Evolutionary conservation across 2,329 filamentous ascomycete genomes (phyloP).

Genomic region (Fusarium stilboides): DNA sequence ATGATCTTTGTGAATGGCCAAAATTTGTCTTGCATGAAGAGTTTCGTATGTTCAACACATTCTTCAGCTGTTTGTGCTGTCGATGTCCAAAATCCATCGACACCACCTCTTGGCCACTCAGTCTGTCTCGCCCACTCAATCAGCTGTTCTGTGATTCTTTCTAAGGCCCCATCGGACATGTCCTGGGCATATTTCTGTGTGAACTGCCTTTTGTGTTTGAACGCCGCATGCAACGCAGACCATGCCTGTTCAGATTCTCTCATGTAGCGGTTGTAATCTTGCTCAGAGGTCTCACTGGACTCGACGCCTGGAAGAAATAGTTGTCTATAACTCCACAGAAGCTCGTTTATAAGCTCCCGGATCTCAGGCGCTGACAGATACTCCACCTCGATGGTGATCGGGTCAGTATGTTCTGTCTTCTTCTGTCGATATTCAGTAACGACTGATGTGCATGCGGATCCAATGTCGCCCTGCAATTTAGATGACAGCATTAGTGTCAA

Average conservation of each 20-base stretch:
- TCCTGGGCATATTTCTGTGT: conserved; percentile 43
- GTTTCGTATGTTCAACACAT: conserved; percentile 50
- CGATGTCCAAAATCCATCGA: conserved; percentile 49
- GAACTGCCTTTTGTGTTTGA: conserved; percentile 50
- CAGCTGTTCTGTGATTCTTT: conserved; percentile 46
- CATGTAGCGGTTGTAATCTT: conserved; percentile 48
- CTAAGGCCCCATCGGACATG: conserved; percentile 48
- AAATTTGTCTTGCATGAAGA: conserved; percentile 53
- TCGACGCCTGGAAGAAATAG: conserved; percentile 48
- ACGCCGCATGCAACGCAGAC: conserved; percentile 56
- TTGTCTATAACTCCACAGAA: conserved; percentile 54
- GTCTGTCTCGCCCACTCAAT: conserved; percentile 51
- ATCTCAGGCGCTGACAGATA: conserved; percentile 51
- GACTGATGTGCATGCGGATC: conserved; percentile 54
- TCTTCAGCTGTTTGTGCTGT: conserved; percentile 52
- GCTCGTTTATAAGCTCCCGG: conserved; percentile 49
- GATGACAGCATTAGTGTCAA: neutral
- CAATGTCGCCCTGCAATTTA: conserved; percentile 47
- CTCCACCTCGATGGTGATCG: conserved; percentile 53
- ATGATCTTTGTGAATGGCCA: conserved; percentile 58
- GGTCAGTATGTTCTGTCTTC: conserved; percentile 38
- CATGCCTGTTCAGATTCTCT: conserved; percentile 59
- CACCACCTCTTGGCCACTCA: conserved; percentile 50
- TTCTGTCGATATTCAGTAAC: conserved; percentile 56
- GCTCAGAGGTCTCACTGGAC: conserved; percentile 34